Conservation (phyloP, 305 asterid species). For the Solanum hybrid region DNA sequence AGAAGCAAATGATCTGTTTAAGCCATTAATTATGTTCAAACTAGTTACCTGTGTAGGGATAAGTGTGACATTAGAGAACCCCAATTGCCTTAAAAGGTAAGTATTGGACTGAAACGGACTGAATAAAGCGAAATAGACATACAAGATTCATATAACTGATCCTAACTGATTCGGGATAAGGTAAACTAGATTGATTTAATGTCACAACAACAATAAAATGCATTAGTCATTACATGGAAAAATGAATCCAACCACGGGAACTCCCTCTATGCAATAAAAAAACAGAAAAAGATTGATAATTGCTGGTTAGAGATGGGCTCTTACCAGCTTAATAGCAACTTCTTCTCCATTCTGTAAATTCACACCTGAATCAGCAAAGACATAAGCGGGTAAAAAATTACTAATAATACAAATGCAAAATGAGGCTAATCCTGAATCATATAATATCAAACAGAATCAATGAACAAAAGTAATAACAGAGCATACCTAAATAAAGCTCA, state of each 20-base stretch:
- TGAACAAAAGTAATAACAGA: not conserved
- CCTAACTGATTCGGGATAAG: not conserved
- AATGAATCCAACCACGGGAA: not conserved
- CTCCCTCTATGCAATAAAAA: not conserved
- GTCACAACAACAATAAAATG: not conserved
- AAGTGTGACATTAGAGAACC: not conserved
- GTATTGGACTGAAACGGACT: not conserved
- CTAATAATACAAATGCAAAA: not conserved
- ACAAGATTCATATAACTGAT: not conserved
- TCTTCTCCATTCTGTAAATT: slow-evolving; percentile 90
- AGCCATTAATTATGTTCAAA: not conserved
- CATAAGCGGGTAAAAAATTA: slow-evolving; percentile 7
- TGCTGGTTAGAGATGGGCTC: not conserved
- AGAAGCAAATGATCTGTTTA: not conserved
- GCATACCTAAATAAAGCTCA: slow-evolving; percentile 77
- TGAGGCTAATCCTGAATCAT: not conserved
- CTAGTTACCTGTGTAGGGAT: not conserved
- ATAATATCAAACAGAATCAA: not conserved
- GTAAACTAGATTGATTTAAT: not conserved
- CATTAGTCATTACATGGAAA: not conserved
- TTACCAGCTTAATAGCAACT: slow-evolving; percentile 87
- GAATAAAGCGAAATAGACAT: not conserved
- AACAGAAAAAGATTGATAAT: not conserved
- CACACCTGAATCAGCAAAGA: slow-evolving; percentile 53
- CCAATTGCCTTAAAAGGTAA: not conserved